Base-by-base conservation (phyloP, 1,284 basidiomycete species). In the Phaffia rhodozyma region DNA sequence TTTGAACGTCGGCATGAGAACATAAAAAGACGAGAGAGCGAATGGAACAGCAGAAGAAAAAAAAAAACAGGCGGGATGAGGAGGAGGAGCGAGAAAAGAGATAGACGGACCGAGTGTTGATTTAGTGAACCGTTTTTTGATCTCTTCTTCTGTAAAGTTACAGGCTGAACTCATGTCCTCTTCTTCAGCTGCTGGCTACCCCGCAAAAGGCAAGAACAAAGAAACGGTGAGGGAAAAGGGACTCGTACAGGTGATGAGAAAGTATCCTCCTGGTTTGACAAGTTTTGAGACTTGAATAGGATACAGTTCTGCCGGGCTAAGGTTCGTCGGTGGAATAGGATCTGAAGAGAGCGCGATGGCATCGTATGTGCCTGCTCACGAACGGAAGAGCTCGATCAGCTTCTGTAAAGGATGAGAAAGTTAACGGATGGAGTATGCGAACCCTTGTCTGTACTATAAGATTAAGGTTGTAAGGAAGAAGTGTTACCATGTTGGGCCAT, bases 61-160 rank as follows among this genome's bases (percentile, higher is more conserved):
- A n/a, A 29, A 16, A 13, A 21, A 43, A 21, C 30, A 25, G 54
- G 9, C 1, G n/a, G 54, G 47, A 21, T 20, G 25, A 38, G 21
- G 58, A 32, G 27, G 18, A 18, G 20, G 27, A 38, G 3, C 20
- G 48, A 49, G 13, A 49, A 30, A 32, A 32, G 23, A 5, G 32
- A 34, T 34, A 34, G n/a, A 61, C 60, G 6, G 5, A 62, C 63
- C 63, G 48, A 65, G 58, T 6, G 32, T 55, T 5, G 58, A 21
- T 25, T 55, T 34, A 4, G 49, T 55, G 23, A 66, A 66, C 6
- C 60, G n/a, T 34, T 25, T 25, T 66, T 79, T 82, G 49, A 94
- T 74, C 71, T 94, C 91, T 0, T 84, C 81, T 69, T 89, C 84
- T 0, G 91, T 94, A 72, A 91, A 94, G 72, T 94, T 94, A 72